phyloP scores from a whole-genome alignment of 257 asterid genomes.

The Echium plantagineum region DNA sequence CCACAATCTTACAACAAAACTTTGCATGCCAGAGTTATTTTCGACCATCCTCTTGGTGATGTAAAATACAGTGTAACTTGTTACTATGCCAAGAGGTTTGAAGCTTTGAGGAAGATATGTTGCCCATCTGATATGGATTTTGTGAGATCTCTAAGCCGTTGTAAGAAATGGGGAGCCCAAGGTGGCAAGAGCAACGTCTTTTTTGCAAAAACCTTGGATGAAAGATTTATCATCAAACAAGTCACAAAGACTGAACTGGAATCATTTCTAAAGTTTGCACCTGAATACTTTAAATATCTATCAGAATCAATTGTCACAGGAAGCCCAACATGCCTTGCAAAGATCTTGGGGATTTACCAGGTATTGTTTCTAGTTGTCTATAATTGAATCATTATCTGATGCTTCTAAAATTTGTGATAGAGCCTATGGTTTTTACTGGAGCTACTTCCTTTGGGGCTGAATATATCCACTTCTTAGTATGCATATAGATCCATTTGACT shows the following conservation, averaged over 20 bases:
- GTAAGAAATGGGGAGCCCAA: conserved; percentile 19
- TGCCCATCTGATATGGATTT: conserved; percentile 13
- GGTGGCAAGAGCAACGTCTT: conserved; percentile 19
- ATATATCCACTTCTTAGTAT: too few relatives aligned
- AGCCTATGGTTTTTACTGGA: too few relatives aligned
- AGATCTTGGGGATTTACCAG: conserved; percentile 8
- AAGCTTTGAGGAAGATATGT: conserved; percentile 8
- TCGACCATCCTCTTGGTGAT: conserved; percentile 4
- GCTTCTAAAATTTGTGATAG: too few relatives aligned
- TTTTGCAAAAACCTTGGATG: conserved; percentile 16
- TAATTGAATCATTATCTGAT: neutral
- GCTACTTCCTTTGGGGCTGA: too few relatives aligned
- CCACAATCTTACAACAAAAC: neutral
- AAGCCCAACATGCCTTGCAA: conserved; percentile 2
- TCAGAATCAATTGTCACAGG: conserved; percentile 4
- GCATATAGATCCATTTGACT: too few relatives aligned
- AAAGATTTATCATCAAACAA: conserved; percentile 15
- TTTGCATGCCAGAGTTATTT: conserved; percentile 8
- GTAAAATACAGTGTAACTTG: conserved; percentile 3
- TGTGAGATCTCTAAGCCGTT: conserved; percentile 15
- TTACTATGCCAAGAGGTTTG: conserved; percentile 5
- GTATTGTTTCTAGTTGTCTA: conserved; percentile 4
- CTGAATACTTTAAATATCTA: conserved; percentile 4
- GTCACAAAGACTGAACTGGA: conserved; percentile 8
- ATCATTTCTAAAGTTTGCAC: conserved; percentile 8